Conservation (phyloP, 2,329 filamentous ascomycete genomes). For the Ambrosiella xylebori region DNA sequence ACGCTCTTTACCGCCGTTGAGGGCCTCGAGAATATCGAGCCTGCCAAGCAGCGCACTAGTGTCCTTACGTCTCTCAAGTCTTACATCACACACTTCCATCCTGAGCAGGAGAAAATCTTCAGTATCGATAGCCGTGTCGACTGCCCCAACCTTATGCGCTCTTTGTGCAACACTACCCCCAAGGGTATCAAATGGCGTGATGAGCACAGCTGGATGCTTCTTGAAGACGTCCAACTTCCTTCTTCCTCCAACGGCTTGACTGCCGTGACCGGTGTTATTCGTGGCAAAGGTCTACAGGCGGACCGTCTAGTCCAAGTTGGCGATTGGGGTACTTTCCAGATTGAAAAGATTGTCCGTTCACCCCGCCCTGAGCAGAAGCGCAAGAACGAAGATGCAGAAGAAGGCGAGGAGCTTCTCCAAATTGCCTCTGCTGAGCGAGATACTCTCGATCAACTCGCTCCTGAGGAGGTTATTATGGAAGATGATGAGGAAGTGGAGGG, state of each 20-base stretch:
- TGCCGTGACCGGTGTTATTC: slow-evolving; percentile 65
- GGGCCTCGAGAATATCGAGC: slow-evolving; percentile 59
- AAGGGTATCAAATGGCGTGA: slow-evolving; percentile 95
- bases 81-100: slow-evolving; percentile 89
- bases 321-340: slow-evolving; percentile 86
- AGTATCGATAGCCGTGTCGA: slow-evolving; percentile 80
- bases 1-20: slow-evolving; percentile 79
- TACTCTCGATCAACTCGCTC: slow-evolving; percentile 65
- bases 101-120: slow-evolving; percentile 77
- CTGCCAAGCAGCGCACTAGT: slow-evolving; percentile 59
- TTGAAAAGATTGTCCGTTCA: slow-evolving; percentile 72
- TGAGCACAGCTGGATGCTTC: slow-evolving; percentile 85
- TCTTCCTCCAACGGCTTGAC: slow-evolving; percentile 43
- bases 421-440: slow-evolving; percentile 64
- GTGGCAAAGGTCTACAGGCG: slow-evolving; percentile 73
- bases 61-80: slow-evolving; percentile 73
- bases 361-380: slow-evolving; percentile 44
- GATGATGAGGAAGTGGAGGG: slow-evolving; percentile 35
- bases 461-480: slow-evolving; percentile 66
- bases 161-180: slow-evolving; percentile 76
- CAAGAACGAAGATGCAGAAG: slow-evolving; percentile 39
- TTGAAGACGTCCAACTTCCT: slow-evolving; percentile 64
- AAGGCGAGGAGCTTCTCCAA: slow-evolving; percentile 47
- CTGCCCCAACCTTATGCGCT: slow-evolving; percentile 76
- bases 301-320: slow-evolving; percentile 82